Evolutionary conservation across 2,329 filamentous ascomycete species (phyloP).

Genomic region (Pseudocercospora eumusae): DNA sequence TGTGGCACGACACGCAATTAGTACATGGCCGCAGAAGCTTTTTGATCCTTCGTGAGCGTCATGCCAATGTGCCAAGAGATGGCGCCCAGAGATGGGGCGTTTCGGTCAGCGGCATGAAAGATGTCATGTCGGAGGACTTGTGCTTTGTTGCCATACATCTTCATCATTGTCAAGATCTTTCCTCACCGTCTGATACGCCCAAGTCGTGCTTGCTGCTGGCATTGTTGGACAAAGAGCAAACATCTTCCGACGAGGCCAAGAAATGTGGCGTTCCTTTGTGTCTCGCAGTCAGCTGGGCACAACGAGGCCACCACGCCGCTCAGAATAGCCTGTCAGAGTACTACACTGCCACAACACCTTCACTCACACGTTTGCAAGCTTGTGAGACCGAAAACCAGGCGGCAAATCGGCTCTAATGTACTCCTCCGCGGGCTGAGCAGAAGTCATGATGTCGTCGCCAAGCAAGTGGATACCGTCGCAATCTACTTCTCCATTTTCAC

Average conservation of each 20-base stretch:
- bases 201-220: neutral
- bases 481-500: conserved; percentile 5
- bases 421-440: neutral
- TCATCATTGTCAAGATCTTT: neutral
- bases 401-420: neutral
- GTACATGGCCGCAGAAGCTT: conserved; percentile 6
- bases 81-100: conserved; percentile 7
- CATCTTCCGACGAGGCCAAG: neutral
- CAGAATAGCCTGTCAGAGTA: conserved; percentile 3
- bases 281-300: conserved; percentile 7
- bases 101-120: neutral
- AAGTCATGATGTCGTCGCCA: neutral
- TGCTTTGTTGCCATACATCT: conserved; percentile 1
- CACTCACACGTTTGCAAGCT: too few species aligned
- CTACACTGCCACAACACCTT: neutral
- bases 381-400: too few species aligned
- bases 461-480: neutral
- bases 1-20: conserved; percentile 4
- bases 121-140: neutral
- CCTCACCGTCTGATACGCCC: neutral
- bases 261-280: conserved; percentile 8
- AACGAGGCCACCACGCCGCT: neutral
- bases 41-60: conserved; percentile 11
- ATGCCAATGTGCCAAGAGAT: conserved; percentile 14
- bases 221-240: neutral